phyloP scores from a whole-genome alignment of 805 yeast species.

The Phaffomyces opuntiae region DNA sequence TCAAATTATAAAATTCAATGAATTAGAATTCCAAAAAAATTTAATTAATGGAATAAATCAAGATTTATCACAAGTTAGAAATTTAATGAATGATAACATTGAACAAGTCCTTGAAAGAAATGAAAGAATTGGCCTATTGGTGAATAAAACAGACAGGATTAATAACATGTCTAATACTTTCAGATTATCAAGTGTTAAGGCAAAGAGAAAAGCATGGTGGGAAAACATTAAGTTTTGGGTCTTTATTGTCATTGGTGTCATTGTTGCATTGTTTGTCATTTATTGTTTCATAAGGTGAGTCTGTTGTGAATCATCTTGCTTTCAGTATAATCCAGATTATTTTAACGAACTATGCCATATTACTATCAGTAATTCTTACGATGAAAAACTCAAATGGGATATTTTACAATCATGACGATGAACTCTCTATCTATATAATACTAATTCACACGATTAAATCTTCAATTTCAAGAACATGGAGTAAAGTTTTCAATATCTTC shows the following conservation, averaged over 20 bases:
- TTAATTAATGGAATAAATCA: conserved; percentile 32
- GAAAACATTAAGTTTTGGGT: conserved; percentile 39
- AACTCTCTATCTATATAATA: no score
- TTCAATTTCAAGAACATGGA: no score
- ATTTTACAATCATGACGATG: no score
- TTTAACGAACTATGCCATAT: no score
- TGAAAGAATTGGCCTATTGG: conserved; percentile 47
- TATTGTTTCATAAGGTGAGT: conserved; percentile 20
- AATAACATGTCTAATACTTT: conserved; percentile 48
- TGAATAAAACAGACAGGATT: conserved; percentile 54
- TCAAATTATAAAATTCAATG: conserved; percentile 50
- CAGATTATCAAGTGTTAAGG: conserved; percentile 42
- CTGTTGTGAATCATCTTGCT: no score
- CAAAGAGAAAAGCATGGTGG: conserved; percentile 52
- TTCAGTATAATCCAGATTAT: no score
- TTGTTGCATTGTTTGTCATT: conserved; percentile 64
- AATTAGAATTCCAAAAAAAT: conserved; percentile 31
- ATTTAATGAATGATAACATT: conserved; percentile 53
- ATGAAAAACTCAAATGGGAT: no score
- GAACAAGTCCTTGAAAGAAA: conserved; percentile 53
- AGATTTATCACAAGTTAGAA: conserved; percentile 50
- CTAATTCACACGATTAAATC: no score
- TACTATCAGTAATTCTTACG: no score
- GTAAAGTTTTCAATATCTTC: no score
- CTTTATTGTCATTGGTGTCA: conserved; percentile 54